Percentiles rank a stretch among this genome's conserved stretches.
These are phyloP conservation scores for Alternaria gansuensis DNA, from an alignment of 2,329 filamentous ascomycete genomes.

Conservation along the genomic window DNA sequence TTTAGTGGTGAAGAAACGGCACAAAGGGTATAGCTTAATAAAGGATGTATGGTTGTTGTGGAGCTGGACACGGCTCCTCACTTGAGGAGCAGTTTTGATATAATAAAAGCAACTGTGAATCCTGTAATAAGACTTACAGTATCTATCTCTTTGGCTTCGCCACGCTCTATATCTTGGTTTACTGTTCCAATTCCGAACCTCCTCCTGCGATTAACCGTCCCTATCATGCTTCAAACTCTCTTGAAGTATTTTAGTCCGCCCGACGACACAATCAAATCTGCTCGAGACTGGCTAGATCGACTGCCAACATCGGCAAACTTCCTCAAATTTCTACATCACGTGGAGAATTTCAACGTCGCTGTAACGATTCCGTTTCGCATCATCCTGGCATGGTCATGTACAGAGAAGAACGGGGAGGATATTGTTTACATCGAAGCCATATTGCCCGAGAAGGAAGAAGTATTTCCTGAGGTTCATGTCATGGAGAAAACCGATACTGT, in stretches of 20 bases:
- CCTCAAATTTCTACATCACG: not conserved
- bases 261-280: not conserved
- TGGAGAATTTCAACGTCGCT: not conserved
- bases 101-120: conserved; percentile 1
- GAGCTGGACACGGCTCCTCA: not conserved
- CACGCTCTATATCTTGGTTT: conserved; percentile 1
- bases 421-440: conserved; percentile 1
- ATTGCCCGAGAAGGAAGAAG: not conserved
- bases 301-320: not conserved
- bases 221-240: not conserved
- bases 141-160: conserved; percentile 1
- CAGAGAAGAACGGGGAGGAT: not conserved
- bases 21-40: not conserved
- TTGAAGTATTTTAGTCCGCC: not conserved
- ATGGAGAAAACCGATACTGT: not conserved
- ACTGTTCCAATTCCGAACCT: not conserved
- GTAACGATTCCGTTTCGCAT: conserved; percentile 1
- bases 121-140: not conserved
- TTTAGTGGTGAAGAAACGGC: not conserved
- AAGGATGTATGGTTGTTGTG: conserved; percentile 1
- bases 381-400: not conserved
- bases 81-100: not conserved
- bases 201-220: not conserved
- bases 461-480: not conserved
- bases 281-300: not conserved